Evolutionary conservation across 164 flowering plant genomes (phyloP), one percentile per base, ranked within the genome.

Genomic region (Piper longum): DNA sequence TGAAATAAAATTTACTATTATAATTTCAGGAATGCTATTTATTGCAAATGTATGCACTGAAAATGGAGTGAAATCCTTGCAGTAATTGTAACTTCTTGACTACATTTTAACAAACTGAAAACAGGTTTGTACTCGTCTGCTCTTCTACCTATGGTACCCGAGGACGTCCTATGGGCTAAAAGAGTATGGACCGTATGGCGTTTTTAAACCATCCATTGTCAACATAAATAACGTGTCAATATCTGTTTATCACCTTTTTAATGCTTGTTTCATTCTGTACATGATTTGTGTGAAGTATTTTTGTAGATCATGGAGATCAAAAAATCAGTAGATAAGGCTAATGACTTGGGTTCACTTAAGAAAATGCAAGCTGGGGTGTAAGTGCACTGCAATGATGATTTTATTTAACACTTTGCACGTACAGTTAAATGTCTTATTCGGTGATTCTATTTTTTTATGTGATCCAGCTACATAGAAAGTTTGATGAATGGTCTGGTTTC

Each of bases 291-390:
- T 45, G n/a, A n/a, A 56, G 7, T 42, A 16, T 56, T 54, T 44
- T 18, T 71, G 71, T 79, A 89, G 98, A 80, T 89, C 26, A 69
- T 91, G 87, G 96, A 91, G 74, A 77, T 91, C 60, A 83, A 95
- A 75, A 95, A 89, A 80, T 88, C 86, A 67, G 91, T 89, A 60
- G 96, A 84, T 62, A 96, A 89, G 69, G 95, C 95, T 58, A 58
- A 68, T 40, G 82, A 78, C 63, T 62, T 80, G 19, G 75, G 80
- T 71, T 71, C 77, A 45, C 73, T 91, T 65, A 78, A 78, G 42
- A 67, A 77, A 64, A 87, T 91, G 57, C 79, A 82, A 54, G 64
- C 75, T 51, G 79, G 80, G 96, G 98, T 91, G 75, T 57, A n/a
- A n/a, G n/a, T 59, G 9, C 13, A 43, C 16, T 40, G n/a, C 43